Conservation (phyloP, 2,329 filamentous ascomycete genomes). For the Tetracladium maxilliforme region DNA sequence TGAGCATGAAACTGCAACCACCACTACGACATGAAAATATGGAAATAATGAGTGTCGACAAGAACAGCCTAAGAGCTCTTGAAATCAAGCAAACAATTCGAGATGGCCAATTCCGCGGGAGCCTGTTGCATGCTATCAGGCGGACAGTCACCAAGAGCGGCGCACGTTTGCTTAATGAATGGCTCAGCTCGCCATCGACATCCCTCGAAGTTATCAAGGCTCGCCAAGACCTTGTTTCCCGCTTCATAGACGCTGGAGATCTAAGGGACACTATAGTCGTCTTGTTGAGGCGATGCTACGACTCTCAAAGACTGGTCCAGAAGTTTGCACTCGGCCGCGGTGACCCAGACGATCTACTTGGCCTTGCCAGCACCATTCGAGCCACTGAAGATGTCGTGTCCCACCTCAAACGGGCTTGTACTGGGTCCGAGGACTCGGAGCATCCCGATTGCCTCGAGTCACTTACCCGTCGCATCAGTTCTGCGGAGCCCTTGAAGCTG, state of each 20-base stretch:
- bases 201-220: slow-evolving; percentile 64
- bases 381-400: slow-evolving; percentile 53
- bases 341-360: slow-evolving; percentile 81
- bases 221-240: slow-evolving; percentile 68
- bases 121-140: slow-evolving; percentile 77
- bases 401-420: slow-evolving; percentile 23
- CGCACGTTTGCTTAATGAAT: slow-evolving; percentile 66
- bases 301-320: slow-evolving; percentile 80
- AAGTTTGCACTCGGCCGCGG: slow-evolving; percentile 88
- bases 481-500: slow-evolving; percentile 53
- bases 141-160: slow-evolving; percentile 87
- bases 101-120: slow-evolving; percentile 67
- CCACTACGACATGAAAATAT: slow-evolving; percentile 60
- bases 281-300: slow-evolving; percentile 61
- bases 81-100: slow-evolving; percentile 80
- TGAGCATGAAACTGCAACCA: slow-evolving; percentile 69
- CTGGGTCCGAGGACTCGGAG: slow-evolving; percentile 2
- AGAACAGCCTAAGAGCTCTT: slow-evolving; percentile 75
- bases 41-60: slow-evolving; percentile 82
- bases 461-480: slow-evolving; percentile 42
- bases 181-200: slow-evolving; percentile 84
- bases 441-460: slow-evolving; percentile 20
- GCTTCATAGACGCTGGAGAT: slow-evolving; percentile 50
- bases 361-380: slow-evolving; percentile 65
- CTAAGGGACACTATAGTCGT: slow-evolving; percentile 56